Evolutionary conservation across 2,329 filamentous ascomycete genomes (phyloP), one percentile per base, ranked within the genome.

Genomic region (Aspergillus vadensis): DNA sequence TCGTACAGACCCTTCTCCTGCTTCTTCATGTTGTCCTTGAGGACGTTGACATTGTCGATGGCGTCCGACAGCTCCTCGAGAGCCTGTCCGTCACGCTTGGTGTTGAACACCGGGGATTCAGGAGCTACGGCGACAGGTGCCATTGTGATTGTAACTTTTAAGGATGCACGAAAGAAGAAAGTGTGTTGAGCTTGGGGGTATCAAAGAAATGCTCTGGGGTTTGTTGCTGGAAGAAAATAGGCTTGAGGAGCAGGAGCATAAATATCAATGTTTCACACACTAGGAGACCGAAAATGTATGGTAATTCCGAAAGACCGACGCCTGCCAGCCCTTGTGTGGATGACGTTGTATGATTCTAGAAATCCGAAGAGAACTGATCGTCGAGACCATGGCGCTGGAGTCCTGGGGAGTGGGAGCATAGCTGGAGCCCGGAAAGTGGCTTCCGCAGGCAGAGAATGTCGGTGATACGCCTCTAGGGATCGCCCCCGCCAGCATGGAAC

Each of bases 1-100:
- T 83, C 81, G 70, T 84, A 84, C 5, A 78, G 65, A 17, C 61
- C 69, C 36, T 71, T 75, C 44, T 76, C 71, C 25, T 27, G 25
- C 25, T 70, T 52, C 64, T 82, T 81, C 67, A 85, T 71, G 57
- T 80, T 78, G 56, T 80, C 82, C 69, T 86, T 87, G 67, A 86
- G 78, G 56, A 87, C 78, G 68, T 88, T 87, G 72, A 87, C 83
- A 21, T 80, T 76, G 69, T 87, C 85, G 66, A 88, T 83, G 66
- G 83, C 79, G 67, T 87, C 85, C 8, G 84, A 85, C 10, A 82
- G 80, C 3, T 82, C 81, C 70, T 87, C 85, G 30, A 87, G 80
- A 19, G 84, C 83, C 36, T 82, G 80, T 48, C 84, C 85, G 71
- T 86, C 82, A 57, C 79, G 81, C 69, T 81, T 70, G 32, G 70